Percentiles rank a stretch among this genome's conserved stretches.
Conservation (phyloP, 2,329 filamentous ascomycete genomes). For the Aspergillus ibericus region DNA sequence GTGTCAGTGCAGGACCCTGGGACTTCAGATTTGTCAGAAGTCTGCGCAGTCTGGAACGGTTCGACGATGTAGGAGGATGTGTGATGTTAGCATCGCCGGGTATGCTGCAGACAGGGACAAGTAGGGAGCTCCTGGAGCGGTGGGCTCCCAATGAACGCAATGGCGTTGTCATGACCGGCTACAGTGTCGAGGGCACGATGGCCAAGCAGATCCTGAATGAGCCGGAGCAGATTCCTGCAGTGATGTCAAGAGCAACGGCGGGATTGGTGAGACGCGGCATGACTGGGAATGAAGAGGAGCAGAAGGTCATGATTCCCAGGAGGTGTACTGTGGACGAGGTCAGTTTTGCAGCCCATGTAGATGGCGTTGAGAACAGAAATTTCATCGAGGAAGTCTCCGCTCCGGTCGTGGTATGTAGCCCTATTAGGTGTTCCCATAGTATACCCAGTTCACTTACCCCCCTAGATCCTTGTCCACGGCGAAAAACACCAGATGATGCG, state of each 20-base stretch:
- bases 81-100: slow-evolving; percentile 97
- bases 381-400: slow-evolving; percentile 95
- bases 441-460: slow-evolving; percentile 3
- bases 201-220: slow-evolving; percentile 93
- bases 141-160: slow-evolving; percentile 98
- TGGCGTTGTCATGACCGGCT: slow-evolving; percentile 97
- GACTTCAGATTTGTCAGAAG: slow-evolving; percentile 94
- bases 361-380: slow-evolving; percentile 90
- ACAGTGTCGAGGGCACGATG: slow-evolving; percentile 98
- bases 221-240: slow-evolving; percentile 88
- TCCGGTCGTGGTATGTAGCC: slow-evolving; percentile 77
- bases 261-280: slow-evolving; percentile 58
- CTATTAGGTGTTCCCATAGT: not conserved
- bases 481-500: slow-evolving; percentile 99
- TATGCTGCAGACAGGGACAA: slow-evolving; percentile 97
- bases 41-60: slow-evolving; percentile 87
- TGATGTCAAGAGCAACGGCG: slow-evolving; percentile 71
- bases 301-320: slow-evolving; percentile 87
- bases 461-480: slow-evolving; percentile 88
- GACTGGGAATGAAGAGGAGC: slow-evolving; percentile 65
- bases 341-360: slow-evolving; percentile 94
- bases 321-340: slow-evolving; percentile 92
- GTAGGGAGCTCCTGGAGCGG: slow-evolving; percentile 84
- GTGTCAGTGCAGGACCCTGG: slow-evolving; percentile 71
- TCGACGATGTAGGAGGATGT: slow-evolving; percentile 92